Percentiles rank a stretch among this genome's conserved stretches.
phyloP scores from a whole-genome alignment of 2,329 filamentous ascomycete genomes.

The Monilinia laxa region DNA sequence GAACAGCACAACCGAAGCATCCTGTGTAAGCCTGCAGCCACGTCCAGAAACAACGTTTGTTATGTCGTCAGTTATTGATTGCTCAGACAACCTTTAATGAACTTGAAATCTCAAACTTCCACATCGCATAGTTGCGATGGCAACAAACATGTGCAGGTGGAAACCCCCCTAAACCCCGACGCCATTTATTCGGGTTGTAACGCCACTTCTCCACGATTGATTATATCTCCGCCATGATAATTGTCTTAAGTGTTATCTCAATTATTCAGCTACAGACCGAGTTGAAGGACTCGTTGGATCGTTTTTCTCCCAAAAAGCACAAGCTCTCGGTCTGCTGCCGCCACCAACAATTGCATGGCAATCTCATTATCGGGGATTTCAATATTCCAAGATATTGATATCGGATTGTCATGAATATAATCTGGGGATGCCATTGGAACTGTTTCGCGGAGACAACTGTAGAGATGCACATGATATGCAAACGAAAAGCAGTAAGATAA shows the following conservation, averaged over 20 bases:
- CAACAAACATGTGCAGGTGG: slow-evolving; percentile 7
- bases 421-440: slow-evolving; percentile 1
- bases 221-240: neutral
- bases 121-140: slow-evolving; percentile 15
- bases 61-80: neutral
- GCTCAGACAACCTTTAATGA: neutral
- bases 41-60: neutral
- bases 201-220: neutral
- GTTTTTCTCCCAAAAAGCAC: slow-evolving; percentile 1
- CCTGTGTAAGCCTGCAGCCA: slow-evolving; percentile 11
- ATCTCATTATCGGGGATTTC: neutral
- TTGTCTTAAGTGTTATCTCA: neutral
- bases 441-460: slow-evolving; percentile 3
- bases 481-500: slow-evolving; percentile 9
- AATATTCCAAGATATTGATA: slow-evolving; percentile 19
- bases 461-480: slow-evolving; percentile 6
- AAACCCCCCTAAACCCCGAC: neutral
- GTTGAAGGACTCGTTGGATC: neutral
- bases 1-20: neutral
- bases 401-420: neutral
- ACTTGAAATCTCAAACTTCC: neutral
- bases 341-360: slow-evolving; percentile 2
- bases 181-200: slow-evolving; percentile 1
- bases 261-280: neutral
- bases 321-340: neutral